Base-by-base conservation (phyloP, 768 basidiomycete species). In the Mycena epipterygia region DNA sequence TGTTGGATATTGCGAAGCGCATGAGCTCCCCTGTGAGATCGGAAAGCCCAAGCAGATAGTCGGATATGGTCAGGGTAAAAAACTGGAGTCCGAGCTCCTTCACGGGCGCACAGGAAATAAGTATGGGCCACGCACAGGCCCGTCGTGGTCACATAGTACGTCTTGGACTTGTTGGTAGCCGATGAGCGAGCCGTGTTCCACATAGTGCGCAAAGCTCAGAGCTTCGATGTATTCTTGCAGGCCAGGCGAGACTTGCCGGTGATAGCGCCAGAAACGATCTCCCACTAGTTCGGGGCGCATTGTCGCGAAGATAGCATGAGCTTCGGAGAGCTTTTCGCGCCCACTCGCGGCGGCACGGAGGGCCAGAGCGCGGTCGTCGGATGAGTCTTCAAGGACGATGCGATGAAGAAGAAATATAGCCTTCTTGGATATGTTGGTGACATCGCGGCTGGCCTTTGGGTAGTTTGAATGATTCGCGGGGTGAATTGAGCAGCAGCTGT, bases 221-320 rank as follows among this genome's bases (percentile, higher is more conserved):
- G 94, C 96, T 80, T 99, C 98, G 72, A 98, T 95, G 81, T 96
- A 99, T 82, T 99, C 98, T 80, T 99, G 96, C 32, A 99, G 81
- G 5, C 97, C 91, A 1, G 92, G 90, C 8, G 93, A 93, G 64
- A 95, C 83, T 71, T 91, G 88, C 37, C 88, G 87, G 75, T 93
- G 88, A 79, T 93, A 90, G 55, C 90, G 86, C 94, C 95, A 96
- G 80, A 92, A 96, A 41, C 83, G 86, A 57, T 92, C 90, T 14
- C 89, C 91, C 42, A 81, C 81, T 12, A 97, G 81, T 70, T 95
- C 93, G 3, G 81, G 80, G 65, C 84, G 82, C 67, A 98, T 84
- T 27, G 80, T 78, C 5, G 87, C 89, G 70, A 95, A 95, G 39
- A 94, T 81, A 11, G 70, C 73, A 71, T 89, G 88, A 21, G 96